Conservation (phyloP, 108 stramenopile species). For the Nitzschia inconspicua region DNA sequence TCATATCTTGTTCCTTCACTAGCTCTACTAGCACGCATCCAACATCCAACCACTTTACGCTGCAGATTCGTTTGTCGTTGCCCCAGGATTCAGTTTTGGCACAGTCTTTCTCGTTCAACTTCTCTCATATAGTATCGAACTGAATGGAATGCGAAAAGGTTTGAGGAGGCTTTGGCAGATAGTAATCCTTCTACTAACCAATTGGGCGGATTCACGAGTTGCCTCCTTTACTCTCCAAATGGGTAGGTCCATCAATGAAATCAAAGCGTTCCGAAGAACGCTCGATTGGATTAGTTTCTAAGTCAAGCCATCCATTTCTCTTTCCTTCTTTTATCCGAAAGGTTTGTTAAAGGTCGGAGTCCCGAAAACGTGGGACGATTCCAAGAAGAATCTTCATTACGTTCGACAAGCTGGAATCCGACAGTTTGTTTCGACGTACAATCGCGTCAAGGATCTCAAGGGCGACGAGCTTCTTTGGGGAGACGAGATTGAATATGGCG, state of each 20-base stretch:
- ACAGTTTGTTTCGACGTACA: constrained; percentile 95
- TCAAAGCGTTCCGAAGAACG: not conserved
- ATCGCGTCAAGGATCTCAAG: constrained; percentile 90
- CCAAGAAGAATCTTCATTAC: constrained; percentile 79
- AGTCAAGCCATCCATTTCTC: not conserved
- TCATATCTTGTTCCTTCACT: too few species aligned
- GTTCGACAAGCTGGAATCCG: constrained; percentile 91
- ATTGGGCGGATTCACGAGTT: not conserved
- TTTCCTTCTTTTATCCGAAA: constrained; percentile 10
- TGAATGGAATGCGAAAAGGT: constrained; percentile 3
- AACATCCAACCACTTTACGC: too few species aligned
- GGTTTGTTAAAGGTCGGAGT: constrained; percentile 92
- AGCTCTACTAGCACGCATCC: too few species aligned
- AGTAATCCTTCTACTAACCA: not conserved
- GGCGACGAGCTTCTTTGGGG: constrained; percentile 96
- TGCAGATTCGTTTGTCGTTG: too few species aligned
- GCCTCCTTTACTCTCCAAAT: constrained; percentile 27
- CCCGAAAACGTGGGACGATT: constrained; percentile 91
- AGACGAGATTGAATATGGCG: constrained; percentile 97
- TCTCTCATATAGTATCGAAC: too few species aligned
- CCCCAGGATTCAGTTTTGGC: too few species aligned
- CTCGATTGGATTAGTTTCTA: not conserved
- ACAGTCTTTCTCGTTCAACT: too few species aligned
- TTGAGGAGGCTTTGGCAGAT: not conserved
- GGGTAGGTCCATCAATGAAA: constrained; percentile 21